Conservation (phyloP, 2,329 filamentous ascomycete genomes). For the Cladosporium sp. region DNA sequence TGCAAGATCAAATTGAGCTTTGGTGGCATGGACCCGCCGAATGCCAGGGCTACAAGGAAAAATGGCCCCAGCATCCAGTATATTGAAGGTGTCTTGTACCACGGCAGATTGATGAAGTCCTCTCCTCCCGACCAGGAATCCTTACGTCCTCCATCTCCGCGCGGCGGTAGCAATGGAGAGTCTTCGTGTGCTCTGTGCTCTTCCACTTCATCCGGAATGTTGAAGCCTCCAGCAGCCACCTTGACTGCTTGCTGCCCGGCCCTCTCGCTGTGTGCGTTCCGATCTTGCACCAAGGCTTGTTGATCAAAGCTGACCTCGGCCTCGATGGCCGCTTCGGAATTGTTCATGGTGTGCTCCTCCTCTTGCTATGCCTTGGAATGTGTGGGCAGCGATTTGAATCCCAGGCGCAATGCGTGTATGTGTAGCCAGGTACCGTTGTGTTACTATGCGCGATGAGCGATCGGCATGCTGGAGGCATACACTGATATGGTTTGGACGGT, state of each 20-base stretch:
- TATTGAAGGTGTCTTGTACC: constrained; percentile 67
- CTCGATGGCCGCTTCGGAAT: constrained; percentile 37
- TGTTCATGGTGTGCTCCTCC: constrained; percentile 31
- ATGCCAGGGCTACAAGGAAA: constrained; percentile 78
- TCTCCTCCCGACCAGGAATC: constrained; percentile 31
- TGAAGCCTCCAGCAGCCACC: constrained; percentile 31
- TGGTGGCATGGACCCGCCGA: constrained; percentile 82
- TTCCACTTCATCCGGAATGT: constrained; percentile 16
- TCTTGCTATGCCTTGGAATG: not conserved
- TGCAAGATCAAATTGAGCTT: constrained; percentile 84
- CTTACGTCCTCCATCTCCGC: constrained; percentile 27
- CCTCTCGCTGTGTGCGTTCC: constrained; percentile 23
- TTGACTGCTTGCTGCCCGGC: constrained; percentile 27
- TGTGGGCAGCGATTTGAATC: not conserved
- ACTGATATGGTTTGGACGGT: not conserved
- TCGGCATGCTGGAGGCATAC: constrained; percentile 2
- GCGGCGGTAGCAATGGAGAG: constrained; percentile 30
- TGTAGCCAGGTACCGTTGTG: not conserved
- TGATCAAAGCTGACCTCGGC: constrained; percentile 38
- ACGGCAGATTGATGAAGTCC: constrained; percentile 64
- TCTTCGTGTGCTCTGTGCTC: constrained; percentile 30
- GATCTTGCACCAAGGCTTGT: constrained; percentile 24
- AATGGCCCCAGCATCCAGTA: constrained; percentile 83
- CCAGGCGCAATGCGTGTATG: not conserved
- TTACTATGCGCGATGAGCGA: not conserved